Conservation (phyloP, 148 eudicot genomes). For the Chenopodium formosanum region DNA sequence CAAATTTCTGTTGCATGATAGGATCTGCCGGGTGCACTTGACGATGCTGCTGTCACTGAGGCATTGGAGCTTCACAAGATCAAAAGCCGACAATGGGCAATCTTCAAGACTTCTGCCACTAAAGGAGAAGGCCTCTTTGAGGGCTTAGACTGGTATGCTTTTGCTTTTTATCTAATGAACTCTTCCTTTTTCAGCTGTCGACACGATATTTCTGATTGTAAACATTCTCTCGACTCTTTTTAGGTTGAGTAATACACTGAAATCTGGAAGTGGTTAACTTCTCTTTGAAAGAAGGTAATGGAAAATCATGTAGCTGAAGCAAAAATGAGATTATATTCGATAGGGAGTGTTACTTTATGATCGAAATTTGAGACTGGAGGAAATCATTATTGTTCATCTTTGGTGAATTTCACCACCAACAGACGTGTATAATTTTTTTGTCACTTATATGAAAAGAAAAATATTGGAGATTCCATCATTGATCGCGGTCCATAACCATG, state of each 20-base stretch:
- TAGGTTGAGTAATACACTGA: slow-evolving; percentile 94
- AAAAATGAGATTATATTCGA: slow-evolving; percentile 5
- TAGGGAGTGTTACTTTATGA: slow-evolving; percentile 13
- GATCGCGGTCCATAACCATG: neutral
- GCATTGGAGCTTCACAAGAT: slow-evolving; percentile 94
- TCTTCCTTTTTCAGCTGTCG: neutral
- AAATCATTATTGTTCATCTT: slow-evolving; percentile 16
- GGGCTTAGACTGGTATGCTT: slow-evolving; percentile 89
- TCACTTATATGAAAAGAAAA: slow-evolving; percentile 18
- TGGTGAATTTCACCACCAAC: slow-evolving; percentile 24
- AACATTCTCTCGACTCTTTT: neutral
- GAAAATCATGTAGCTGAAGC: slow-evolving; percentile 13
- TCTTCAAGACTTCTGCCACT: slow-evolving; percentile 92
- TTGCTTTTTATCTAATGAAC: neutral
- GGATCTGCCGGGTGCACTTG: slow-evolving; percentile 99
- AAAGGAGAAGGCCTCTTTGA: slow-evolving; percentile 98
- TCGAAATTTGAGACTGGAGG: slow-evolving; percentile 6
- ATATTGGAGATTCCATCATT: slow-evolving; percentile 7
- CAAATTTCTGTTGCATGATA: slow-evolving; percentile 15
- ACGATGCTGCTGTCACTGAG: slow-evolving; percentile 94
- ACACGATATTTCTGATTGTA: neutral
- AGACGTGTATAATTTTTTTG: slow-evolving; percentile 20
- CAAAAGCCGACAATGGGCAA: slow-evolving; percentile 92
- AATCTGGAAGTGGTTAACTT: slow-evolving; percentile 68
- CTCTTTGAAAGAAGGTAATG: neutral